phyloP scores from a whole-genome alignment of 345 rosid genomes.

The Passiflora organensis region DNA sequence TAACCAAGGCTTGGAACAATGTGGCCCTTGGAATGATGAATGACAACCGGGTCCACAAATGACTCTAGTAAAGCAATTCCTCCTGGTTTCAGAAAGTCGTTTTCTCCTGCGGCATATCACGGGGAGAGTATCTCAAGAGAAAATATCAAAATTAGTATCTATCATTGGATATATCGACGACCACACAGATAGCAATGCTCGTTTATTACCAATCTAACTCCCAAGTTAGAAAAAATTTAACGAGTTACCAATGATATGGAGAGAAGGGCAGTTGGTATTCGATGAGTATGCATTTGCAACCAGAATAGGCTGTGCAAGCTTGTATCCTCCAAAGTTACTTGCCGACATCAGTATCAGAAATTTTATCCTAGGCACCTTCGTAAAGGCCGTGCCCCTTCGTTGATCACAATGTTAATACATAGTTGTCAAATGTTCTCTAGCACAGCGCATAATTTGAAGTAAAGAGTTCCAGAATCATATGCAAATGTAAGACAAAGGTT shows the following conservation, averaged over 20 bases:
- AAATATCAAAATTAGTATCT: too few species aligned
- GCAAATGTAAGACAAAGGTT: neutral
- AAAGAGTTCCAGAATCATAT: neutral
- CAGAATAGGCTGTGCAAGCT: conserved; percentile 38
- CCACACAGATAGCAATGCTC: neutral
- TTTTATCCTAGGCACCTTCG: conserved; percentile 47
- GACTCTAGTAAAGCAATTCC: conserved; percentile 33
- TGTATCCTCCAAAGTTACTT: conserved; percentile 33
- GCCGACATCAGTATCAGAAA: conserved; percentile 50
- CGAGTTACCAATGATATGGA: conserved; percentile 56
- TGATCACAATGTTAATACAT: too few species aligned
- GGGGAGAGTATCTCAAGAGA: too few species aligned
- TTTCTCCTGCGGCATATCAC: conserved; percentile 38
- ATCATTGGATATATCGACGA: too few species aligned
- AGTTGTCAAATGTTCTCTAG: too few species aligned
- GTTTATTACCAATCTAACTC: too few species aligned
- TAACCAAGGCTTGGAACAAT: conserved; percentile 45
- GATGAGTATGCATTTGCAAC: conserved; percentile 50
- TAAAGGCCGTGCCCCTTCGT: conserved; percentile 26
- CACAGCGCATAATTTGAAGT: too few species aligned
- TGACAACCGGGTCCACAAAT: conserved; percentile 52
- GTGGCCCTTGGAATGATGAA: conserved; percentile 46
- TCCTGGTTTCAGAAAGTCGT: conserved; percentile 35
- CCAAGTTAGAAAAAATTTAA: too few species aligned
- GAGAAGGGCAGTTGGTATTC: conserved; percentile 47